These are phyloP conservation scores for Glycine latifolia DNA, from an alignment of 306 rosid species.

Conservation along the genomic window DNA sequence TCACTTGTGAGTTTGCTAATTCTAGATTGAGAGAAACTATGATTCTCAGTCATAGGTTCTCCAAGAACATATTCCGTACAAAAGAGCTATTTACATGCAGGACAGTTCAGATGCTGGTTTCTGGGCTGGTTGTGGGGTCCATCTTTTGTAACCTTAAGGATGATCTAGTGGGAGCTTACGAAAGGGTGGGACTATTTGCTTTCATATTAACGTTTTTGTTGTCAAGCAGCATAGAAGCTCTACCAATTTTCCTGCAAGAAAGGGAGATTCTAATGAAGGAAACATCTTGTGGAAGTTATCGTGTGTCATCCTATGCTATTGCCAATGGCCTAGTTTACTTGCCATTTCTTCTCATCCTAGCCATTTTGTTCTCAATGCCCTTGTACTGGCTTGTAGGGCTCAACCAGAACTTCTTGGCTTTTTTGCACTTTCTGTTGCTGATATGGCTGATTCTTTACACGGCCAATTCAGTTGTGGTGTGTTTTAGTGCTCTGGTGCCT, in stretches of 20 bases:
- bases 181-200: constrained; percentile 92
- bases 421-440: constrained; percentile 72
- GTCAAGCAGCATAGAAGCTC: constrained; percentile 90
- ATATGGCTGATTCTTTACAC: constrained; percentile 92
- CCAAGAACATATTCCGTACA: constrained; percentile 83
- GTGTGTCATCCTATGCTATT: constrained; percentile 89
- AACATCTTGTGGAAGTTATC: constrained; percentile 86
- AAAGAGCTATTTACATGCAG: constrained; percentile 90
- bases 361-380: constrained; percentile 75
- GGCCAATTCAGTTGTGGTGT: constrained; percentile 92
- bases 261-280: constrained; percentile 94
- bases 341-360: constrained; percentile 91
- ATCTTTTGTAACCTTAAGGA: constrained; percentile 82
- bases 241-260: constrained; percentile 92
- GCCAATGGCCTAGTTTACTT: constrained; percentile 88
- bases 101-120: constrained; percentile 86
- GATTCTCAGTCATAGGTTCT: constrained; percentile 90
- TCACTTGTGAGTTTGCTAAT: constrained; percentile 67
- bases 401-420: constrained; percentile 69
- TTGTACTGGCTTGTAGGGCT: constrained; percentile 91
- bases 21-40: constrained; percentile 76
- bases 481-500: constrained; percentile 91
- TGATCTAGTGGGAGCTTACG: constrained; percentile 68
- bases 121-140: constrained; percentile 85
- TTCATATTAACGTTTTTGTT: constrained; percentile 79